Evolutionary conservation across 768 basidiomycete genomes (phyloP), one percentile per base, ranked within the genome.

Genomic region (Naganishia friedmannii): DNA sequence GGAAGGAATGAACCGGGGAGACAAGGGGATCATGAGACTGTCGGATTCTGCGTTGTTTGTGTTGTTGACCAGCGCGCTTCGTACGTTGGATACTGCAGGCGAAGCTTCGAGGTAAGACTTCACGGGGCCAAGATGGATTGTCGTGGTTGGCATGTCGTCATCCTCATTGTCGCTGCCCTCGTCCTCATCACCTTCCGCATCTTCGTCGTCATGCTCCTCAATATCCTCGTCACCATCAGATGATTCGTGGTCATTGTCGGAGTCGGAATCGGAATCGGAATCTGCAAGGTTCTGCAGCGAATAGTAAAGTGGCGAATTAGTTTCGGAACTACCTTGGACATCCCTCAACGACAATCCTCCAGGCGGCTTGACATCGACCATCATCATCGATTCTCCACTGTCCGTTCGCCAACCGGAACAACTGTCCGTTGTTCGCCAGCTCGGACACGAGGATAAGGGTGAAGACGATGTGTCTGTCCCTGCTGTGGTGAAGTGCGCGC

Each of bases 201-300:
- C 57, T 37, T 28, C 53, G 0, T 68, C 67, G 8, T 12, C 31
- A 5, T 63, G 57, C 7, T n/a, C 60, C 5, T 46, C 39, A 23
- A 4, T 26, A 23, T 51, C 48, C 1, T 51, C 48, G 48, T 51
- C 48, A 13, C 7, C 3, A 26, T 51, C 48, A 17, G 55, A 56
- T 37, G 34, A 37, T 37, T 37, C 34, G 34, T 37, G 4, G 34
- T 37, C 34, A 12, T 34, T 17, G n/a, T 39, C 23, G 34, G 21
- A n/a, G 6, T 63, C 60, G 42, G 60, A 63, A 29, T 37, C 39
- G 42, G 39, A 46, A 12, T 63, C 60, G 37, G 60, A 63, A 42
- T 37, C 26, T 23, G 60, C 39, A 42, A 63, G 26, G 13, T 63
- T 42, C 60, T 63, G 60, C 37, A 63, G 23, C n/a, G 60, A 10